Evolutionary conservation across 2,329 filamentous ascomycete genomes (phyloP), one percentile per base, ranked within the genome.

Genomic region (Fusarium euwallaceae): DNA sequence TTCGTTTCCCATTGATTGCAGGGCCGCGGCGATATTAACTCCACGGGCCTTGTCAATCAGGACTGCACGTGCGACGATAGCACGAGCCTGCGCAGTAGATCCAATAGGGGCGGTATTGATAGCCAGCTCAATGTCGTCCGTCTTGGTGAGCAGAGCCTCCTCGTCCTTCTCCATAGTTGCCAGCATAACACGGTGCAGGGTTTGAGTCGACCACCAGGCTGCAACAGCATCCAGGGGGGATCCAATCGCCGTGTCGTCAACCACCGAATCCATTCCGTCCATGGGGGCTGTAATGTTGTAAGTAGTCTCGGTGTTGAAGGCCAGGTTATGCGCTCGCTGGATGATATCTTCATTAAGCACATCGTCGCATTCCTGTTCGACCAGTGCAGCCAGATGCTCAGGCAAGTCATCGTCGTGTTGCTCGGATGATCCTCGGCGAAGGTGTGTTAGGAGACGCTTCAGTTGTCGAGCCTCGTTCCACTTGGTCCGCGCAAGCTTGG

Each of bases 221-320:
- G 95, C 94, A 61, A 98, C 90, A 14, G 95, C 95, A 82, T 98
- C 96, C 74, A 98, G 89, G 0, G 95, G 94, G 20, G 94, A 97
- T 62, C 93, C 91, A 70, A 98, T 94, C 4, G 95, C 92, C 62
- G 91, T 90, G 78, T 98, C 96, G 69, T 97, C 93, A 4, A 97
- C 93, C 1, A 98, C 94, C 7, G 90, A 88, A 80, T 97, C 93
- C 88, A 97, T 93, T 58, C 93, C 91, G 62, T 92, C 91, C 72
- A 94, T 92, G 24, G 88, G 86, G 4, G 88, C 86, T 51, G 87
- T 84, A 0, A 91, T 88, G 34, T 92, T 91, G 78, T 94, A 87
- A 2, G 91, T 91, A 0, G 93, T 96, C 6, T 92, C 91, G 67
- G 90, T 89, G 82, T 98, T 97, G 90, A 95, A 98, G 3, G 95